These are phyloP conservation scores for Phytophthora foliorum DNA, from an alignment of 352 stramenopile genomes.

Conservation along the genomic window DNA sequence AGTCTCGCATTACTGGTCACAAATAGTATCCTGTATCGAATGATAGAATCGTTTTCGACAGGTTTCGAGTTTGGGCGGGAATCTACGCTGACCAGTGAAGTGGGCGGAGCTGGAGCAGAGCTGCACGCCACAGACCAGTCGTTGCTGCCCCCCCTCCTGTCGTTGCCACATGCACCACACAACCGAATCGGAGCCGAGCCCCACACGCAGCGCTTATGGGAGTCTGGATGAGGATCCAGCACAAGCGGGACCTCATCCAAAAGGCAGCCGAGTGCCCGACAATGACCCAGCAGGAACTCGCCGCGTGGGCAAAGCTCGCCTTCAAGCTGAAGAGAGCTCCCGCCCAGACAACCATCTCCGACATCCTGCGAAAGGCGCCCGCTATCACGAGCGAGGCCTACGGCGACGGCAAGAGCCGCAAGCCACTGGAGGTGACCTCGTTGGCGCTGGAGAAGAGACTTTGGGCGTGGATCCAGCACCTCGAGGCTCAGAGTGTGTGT, in stretches of 20 bases:
- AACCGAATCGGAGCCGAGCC: neutral
- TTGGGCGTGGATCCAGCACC: neutral
- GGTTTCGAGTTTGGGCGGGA: neutral
- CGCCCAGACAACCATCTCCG: constrained; percentile 9
- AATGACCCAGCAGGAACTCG: constrained; percentile 7
- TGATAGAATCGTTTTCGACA: neutral
- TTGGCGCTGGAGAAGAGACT: neutral
- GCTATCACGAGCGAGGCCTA: constrained; percentile 9
- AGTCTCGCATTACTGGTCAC: neutral
- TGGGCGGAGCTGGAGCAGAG: no score
- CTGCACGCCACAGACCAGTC: no score
- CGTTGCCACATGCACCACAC: neutral
- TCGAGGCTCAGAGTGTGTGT: constrained; percentile 6
- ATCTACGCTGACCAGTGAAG: no score
- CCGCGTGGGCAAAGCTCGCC: neutral
- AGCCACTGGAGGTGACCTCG: constrained; percentile 12
- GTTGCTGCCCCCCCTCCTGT: no score
- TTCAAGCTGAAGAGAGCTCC: constrained; percentile 5
- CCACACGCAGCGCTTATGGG: neutral
- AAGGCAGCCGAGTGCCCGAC: neutral
- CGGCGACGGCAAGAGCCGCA: constrained; percentile 13
- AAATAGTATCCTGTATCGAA: neutral
- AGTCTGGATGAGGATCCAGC: neutral
- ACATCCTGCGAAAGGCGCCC: constrained; percentile 1
- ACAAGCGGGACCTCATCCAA: neutral